Evolutionary conservation across 805 yeast genomes (phyloP).

Genomic region (Candida sphagnicola): DNA sequence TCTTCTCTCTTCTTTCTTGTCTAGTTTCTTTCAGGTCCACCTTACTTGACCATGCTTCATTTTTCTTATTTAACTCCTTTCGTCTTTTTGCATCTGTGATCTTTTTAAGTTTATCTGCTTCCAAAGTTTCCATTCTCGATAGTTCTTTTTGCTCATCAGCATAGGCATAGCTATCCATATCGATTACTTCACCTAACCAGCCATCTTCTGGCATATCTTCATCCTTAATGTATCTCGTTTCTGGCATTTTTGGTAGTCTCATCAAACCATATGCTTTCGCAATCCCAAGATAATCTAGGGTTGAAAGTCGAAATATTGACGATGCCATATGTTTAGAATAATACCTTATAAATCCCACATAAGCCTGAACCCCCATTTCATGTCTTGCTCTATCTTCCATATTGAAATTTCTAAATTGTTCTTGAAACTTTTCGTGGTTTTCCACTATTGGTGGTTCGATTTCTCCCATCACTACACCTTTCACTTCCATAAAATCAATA

Average conservation of each 20-base stretch:
- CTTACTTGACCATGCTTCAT: constrained; percentile 80
- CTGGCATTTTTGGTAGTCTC: constrained; percentile 94
- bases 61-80: constrained; percentile 45
- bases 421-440: constrained; percentile 25
- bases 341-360: constrained; percentile 77
- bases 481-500: constrained; percentile 74
- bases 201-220: constrained; percentile 65
- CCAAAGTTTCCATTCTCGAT: constrained; percentile 55
- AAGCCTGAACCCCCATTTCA: constrained; percentile 75
- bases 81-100: constrained; percentile 38
- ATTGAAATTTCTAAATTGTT: constrained; percentile 47
- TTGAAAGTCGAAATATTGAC: constrained; percentile 75
- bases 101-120: constrained; percentile 37
- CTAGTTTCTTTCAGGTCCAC: constrained; percentile 57
- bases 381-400: constrained; percentile 73
- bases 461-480: constrained; percentile 48
- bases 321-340: constrained; percentile 86
- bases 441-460: constrained; percentile 20
- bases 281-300: constrained; percentile 66
- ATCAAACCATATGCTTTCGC: constrained; percentile 78
- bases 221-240: constrained; percentile 48
- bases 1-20: constrained; percentile 61
- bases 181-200: constrained; percentile 61
- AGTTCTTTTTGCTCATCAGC: constrained; percentile 62
- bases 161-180: constrained; percentile 66